phyloP scores from a whole-genome alignment of 805 yeast genomes.

The Sugiyamaella smithiae region DNA sequence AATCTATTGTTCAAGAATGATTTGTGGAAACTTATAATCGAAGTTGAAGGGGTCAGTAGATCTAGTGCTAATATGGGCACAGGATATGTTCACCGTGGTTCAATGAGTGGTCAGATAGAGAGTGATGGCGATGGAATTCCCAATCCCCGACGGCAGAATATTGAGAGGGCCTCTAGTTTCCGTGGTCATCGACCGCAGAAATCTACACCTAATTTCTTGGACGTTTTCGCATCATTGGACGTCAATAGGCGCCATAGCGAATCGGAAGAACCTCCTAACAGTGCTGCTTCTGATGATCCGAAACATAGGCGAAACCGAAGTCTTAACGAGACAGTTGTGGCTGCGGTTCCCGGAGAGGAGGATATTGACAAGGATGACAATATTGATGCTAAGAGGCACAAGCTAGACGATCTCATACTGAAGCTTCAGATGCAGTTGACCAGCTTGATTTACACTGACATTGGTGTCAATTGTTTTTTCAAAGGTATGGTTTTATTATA shows the following conservation, averaged over 20 bases:
- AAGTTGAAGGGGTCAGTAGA: conserved; percentile 18
- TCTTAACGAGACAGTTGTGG: conserved; percentile 28
- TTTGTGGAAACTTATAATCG: conserved; percentile 26
- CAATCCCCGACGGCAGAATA: neutral
- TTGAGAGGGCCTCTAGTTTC: conserved; percentile 8
- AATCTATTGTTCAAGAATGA: conserved; percentile 23
- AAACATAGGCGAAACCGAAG: conserved; percentile 23
- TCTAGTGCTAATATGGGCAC: conserved; percentile 11
- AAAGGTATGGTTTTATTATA: conserved; percentile 18
- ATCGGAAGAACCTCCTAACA: conserved; percentile 3
- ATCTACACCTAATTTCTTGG: conserved; percentile 27
- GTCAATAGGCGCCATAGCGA: conserved; percentile 4
- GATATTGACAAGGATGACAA: conserved; percentile 21
- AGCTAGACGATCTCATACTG: conserved; percentile 21
- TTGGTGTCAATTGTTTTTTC: conserved; percentile 29
- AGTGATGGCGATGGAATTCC: conserved; percentile 2
- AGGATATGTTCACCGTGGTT: conserved; percentile 10
- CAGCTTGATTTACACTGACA: conserved; percentile 32
- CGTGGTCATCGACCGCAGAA: conserved; percentile 20
- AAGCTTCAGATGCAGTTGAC: conserved; percentile 25
- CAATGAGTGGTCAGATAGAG: conserved; percentile 10
- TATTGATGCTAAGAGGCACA: conserved; percentile 16
- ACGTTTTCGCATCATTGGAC: conserved; percentile 24
- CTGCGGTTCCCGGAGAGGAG: conserved; percentile 23
- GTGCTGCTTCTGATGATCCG: conserved; percentile 4